Evolutionary conservation across 805 yeast genomes (phyloP).

Genomic region (Ogataea pilisensis): DNA sequence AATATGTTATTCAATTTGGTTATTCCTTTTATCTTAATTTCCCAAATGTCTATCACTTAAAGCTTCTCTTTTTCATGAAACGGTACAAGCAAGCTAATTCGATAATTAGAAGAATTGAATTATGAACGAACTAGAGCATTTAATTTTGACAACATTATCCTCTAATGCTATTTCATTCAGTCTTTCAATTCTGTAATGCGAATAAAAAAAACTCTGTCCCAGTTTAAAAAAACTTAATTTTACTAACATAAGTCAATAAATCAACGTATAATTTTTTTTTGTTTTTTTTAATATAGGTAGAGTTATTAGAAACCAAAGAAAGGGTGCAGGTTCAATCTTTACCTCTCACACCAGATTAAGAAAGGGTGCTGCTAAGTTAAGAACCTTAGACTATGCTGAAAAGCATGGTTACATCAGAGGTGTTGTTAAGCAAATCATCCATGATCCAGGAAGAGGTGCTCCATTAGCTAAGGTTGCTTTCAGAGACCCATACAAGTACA

Average conservation of each 20-base stretch:
- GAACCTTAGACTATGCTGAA: slow-evolving; percentile 98
- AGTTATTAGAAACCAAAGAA: slow-evolving; percentile 99
- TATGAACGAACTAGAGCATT: too few relatives aligned
- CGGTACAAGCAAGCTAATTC: too few relatives aligned
- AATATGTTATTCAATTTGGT: too few relatives aligned
- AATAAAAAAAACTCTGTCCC: too few relatives aligned
- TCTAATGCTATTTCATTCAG: too few relatives aligned
- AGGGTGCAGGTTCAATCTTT: slow-evolving; percentile 99
- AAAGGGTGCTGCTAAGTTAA: slow-evolving; percentile 99
- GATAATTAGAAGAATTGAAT: too few relatives aligned
- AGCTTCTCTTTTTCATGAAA: too few relatives aligned
- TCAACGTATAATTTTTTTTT: neutral
- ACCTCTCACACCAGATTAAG: slow-evolving; percentile 99
- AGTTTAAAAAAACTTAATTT: too few relatives aligned
- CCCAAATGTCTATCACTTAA: too few relatives aligned
- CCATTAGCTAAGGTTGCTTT: slow-evolving; percentile 98
- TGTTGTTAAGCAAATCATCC: slow-evolving; percentile 96
- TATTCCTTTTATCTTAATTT: too few relatives aligned
- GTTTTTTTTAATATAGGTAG: slow-evolving; percentile 56
- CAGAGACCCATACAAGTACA: slow-evolving; percentile 99
- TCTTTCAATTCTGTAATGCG: too few relatives aligned
- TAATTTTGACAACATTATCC: too few relatives aligned
- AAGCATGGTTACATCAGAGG: slow-evolving; percentile 99
- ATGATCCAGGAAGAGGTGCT: slow-evolving; percentile 99
- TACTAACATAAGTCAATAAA: neutral